These are phyloP conservation scores for Pyrenula massariospora DNA, from an alignment of 495 filamentous ascomycete genomes.

Conservation along the genomic window DNA sequence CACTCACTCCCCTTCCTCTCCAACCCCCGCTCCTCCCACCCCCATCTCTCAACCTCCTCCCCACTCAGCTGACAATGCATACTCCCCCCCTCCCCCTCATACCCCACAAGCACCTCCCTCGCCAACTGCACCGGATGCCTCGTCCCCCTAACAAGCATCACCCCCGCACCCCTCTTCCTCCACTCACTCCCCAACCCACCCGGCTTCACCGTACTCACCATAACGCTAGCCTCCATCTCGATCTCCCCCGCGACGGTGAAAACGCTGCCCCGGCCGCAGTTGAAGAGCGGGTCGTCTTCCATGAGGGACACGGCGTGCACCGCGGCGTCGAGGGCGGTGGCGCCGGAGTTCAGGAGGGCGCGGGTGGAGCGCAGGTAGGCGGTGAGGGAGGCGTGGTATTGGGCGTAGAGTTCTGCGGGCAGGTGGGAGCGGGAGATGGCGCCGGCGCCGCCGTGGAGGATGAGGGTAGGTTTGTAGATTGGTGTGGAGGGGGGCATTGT, in stretches of 20 bases:
- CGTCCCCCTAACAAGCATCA: slow-evolving; percentile 58
- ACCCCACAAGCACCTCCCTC: slow-evolving; percentile 50
- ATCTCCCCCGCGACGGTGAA: slow-evolving; percentile 73
- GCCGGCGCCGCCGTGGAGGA: slow-evolving; percentile 84
- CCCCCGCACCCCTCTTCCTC: slow-evolving; percentile 65
- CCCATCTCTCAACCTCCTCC: slow-evolving; percentile 45
- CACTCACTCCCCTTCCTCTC: slow-evolving; percentile 58
- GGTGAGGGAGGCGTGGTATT: slow-evolving; percentile 53
- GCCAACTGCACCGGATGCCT: slow-evolving; percentile 74
- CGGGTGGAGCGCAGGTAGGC: slow-evolving; percentile 41
- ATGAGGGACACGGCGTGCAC: slow-evolving; percentile 65
- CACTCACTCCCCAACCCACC: neutral
- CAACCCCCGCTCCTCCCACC: slow-evolving; percentile 41
- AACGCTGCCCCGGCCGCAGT: slow-evolving; percentile 74
- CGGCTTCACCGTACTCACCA: slow-evolving; percentile 45
- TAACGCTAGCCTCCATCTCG: slow-evolving; percentile 83
- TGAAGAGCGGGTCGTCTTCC: slow-evolving; percentile 77
- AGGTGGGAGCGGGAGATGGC: slow-evolving; percentile 62
- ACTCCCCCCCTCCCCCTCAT: slow-evolving; percentile 27
- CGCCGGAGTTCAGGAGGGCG: slow-evolving; percentile 26
- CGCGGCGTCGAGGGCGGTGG: slow-evolving; percentile 56
- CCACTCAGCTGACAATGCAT: slow-evolving; percentile 61
- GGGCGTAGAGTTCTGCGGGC: slow-evolving; percentile 43
- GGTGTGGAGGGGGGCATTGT: slow-evolving; percentile 7
- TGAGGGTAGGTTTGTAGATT: slow-evolving; percentile 50